phyloP scores from a whole-genome alignment of 805 yeast species.

The Ogataea pilisensis region DNA sequence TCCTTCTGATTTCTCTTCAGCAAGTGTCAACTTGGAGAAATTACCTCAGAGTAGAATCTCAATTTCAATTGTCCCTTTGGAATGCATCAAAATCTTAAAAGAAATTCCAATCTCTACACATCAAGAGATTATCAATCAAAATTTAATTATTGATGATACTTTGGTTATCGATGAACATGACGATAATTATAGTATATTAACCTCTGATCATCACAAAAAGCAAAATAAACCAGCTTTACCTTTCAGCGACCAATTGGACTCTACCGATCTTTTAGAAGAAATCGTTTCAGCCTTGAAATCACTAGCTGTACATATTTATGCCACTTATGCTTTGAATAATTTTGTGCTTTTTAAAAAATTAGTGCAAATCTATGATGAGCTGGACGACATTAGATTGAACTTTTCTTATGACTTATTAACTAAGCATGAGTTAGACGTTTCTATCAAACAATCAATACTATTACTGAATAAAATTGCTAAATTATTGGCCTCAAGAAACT shows the following conservation, averaged over 20 bases:
- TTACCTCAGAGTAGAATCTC: constrained; percentile 53
- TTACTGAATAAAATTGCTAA: constrained; percentile 59
- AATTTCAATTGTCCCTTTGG: constrained; percentile 59
- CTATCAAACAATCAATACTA: constrained; percentile 48
- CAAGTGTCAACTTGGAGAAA: constrained; percentile 56
- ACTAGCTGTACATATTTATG: constrained; percentile 59
- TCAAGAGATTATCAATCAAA: constrained; percentile 1
- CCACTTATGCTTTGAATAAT: constrained; percentile 69
- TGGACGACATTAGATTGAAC: constrained; percentile 56
- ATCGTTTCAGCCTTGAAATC: constrained; percentile 53
- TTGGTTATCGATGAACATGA: constrained; percentile 9
- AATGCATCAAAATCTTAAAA: constrained; percentile 44
- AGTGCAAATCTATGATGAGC: constrained; percentile 45
- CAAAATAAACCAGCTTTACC: constrained; percentile 52
- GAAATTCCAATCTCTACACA: constrained; percentile 25
- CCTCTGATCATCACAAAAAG: constrained; percentile 4
- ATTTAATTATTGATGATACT: constrained; percentile 7
- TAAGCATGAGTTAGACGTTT: constrained; percentile 42
- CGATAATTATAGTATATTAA: constrained; percentile 4
- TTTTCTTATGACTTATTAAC: constrained; percentile 50
- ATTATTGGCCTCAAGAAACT: constrained; percentile 39
- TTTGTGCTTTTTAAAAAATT: constrained; percentile 58
- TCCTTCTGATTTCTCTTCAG: constrained; percentile 63
- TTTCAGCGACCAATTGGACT: constrained; percentile 36
- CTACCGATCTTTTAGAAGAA: constrained; percentile 49